Conservation (phyloP, 2,329 filamentous ascomycete genomes). For the Parasarocladium wereldwijsianum region DNA sequence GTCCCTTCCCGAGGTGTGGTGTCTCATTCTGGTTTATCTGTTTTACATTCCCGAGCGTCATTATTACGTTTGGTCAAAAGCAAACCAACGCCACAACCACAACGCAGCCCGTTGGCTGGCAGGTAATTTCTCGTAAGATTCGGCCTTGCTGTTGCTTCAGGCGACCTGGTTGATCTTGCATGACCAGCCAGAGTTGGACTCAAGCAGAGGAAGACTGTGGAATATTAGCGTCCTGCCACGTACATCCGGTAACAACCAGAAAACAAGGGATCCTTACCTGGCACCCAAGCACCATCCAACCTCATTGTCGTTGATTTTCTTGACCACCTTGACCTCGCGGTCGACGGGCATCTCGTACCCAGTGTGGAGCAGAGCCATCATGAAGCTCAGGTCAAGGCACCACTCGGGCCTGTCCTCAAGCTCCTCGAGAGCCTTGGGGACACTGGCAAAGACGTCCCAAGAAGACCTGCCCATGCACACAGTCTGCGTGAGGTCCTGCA, state of each 20-base stretch:
- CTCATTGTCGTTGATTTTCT: slow-evolving; percentile 97
- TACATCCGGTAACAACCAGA: slow-evolving; percentile 7
- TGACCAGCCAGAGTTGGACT: slow-evolving; percentile 72
- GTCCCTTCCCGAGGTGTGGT: no score
- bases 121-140: no score
- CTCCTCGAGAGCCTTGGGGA: slow-evolving; percentile 68
- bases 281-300: slow-evolving; percentile 95
- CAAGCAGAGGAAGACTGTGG: slow-evolving; percentile 65
- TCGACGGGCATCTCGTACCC: slow-evolving; percentile 98
- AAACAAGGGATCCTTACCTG: slow-evolving; percentile 46
- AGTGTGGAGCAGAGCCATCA: slow-evolving; percentile 82
- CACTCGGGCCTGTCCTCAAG: slow-evolving; percentile 72
- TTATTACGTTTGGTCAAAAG: no score
- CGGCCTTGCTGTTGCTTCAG: no score
- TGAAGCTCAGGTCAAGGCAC: slow-evolving; percentile 93
- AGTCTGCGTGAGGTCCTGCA: slow-evolving; percentile 69
- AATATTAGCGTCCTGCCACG: slow-evolving; percentile 13
- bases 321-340: slow-evolving; percentile 91
- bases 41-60: no score
- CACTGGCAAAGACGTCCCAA: slow-evolving; percentile 68
- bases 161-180: slow-evolving; percentile 71
- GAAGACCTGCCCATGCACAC: slow-evolving; percentile 66
- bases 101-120: no score
- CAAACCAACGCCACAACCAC: no score
- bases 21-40: neutral